Evolutionary conservation across 2,329 filamentous ascomycete species (phyloP).

Genomic region (Paecilomyces formosus): DNA sequence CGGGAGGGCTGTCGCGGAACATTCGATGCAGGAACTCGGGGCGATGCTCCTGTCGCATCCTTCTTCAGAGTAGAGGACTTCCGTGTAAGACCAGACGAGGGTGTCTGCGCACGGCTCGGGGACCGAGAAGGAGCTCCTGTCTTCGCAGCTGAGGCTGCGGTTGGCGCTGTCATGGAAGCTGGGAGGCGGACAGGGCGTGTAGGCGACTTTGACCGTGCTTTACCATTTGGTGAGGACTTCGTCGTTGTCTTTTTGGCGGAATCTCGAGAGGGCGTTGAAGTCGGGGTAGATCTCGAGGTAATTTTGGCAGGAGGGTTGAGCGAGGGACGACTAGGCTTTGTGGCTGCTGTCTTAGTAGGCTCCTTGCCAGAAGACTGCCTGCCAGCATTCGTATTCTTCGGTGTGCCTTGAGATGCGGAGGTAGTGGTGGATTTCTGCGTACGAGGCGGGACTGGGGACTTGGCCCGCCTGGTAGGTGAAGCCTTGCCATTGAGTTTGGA

Average conservation of each 20-base stretch:
- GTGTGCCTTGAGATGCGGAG: slow-evolving; percentile 7
- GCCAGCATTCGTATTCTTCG: slow-evolving; percentile 19
- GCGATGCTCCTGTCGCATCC: slow-evolving; percentile 8
- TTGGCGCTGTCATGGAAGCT: slow-evolving; percentile 32
- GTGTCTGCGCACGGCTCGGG: slow-evolving; percentile 18
- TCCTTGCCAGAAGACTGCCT: slow-evolving; percentile 23
- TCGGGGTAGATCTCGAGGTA: slow-evolving; percentile 16
- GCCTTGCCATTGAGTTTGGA: slow-evolving; percentile 15
- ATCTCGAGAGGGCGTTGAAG: slow-evolving; percentile 23
- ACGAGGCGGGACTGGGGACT: slow-evolving; percentile 14
- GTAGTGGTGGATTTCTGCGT: slow-evolving; percentile 13
- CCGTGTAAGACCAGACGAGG: slow-evolving; percentile 20
- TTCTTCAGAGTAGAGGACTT: slow-evolving; percentile 30
- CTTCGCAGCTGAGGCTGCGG: slow-evolving; percentile 32
- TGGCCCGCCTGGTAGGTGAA: slow-evolving; percentile 9
- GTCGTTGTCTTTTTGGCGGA: slow-evolving; percentile 15
- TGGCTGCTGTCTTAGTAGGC: slow-evolving; percentile 16
- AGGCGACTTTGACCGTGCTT: slow-evolving; percentile 31
- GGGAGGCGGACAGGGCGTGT: slow-evolving; percentile 33
- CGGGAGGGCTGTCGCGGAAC: slow-evolving; percentile 25
- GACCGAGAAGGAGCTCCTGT: slow-evolving; percentile 15
- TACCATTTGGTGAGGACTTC: slow-evolving; percentile 18
- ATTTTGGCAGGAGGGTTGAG: slow-evolving; percentile 22
- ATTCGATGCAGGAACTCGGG: slow-evolving; percentile 15
- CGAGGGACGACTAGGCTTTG: slow-evolving; percentile 25